A percentile compares a stretch with the other conserved stretches of the same genome.
Conservation (phyloP, 2,329 filamentous ascomycete species). For the Penicillium concentricum region DNA sequence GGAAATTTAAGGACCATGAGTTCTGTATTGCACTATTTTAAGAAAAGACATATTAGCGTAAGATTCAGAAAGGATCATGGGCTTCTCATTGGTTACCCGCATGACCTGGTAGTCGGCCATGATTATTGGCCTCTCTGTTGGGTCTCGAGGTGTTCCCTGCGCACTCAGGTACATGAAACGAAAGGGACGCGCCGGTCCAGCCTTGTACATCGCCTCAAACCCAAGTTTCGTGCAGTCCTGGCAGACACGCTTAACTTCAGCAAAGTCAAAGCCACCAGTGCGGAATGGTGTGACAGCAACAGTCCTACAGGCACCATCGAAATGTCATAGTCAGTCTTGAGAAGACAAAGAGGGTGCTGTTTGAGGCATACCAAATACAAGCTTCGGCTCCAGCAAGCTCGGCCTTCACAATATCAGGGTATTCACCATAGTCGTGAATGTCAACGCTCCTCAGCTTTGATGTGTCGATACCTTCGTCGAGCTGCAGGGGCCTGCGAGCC, state of each 20-base stretch:
- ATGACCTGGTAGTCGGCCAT: conserved; percentile 12
- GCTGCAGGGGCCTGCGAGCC: conserved; percentile 2
- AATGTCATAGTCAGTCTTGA: neutral
- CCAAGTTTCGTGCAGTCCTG: conserved; percentile 38
- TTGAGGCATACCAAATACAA: conserved; percentile 38
- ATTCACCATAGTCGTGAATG: conserved; percentile 33
- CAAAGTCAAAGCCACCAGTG: conserved; percentile 32
- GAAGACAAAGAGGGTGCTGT: neutral
- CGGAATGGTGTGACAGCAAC: conserved; percentile 27
- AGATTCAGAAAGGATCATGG: neutral
- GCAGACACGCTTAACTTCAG: conserved; percentile 44
- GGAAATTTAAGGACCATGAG: conserved; percentile 9
- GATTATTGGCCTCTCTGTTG: conserved; percentile 38
- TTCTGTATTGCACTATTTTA: conserved; percentile 8
- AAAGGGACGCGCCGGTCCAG: conserved; percentile 34
- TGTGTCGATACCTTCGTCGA: neutral
- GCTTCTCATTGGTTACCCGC: conserved; percentile 1
- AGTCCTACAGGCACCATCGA: neutral
- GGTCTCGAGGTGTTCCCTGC: conserved; percentile 45
- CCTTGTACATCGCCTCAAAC: conserved; percentile 38
- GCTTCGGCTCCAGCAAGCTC: conserved; percentile 34
- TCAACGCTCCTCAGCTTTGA: conserved; percentile 35
- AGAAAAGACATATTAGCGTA: neutral
- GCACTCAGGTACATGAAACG: conserved; percentile 55
- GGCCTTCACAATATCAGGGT: conserved; percentile 31